Conservation (phyloP, 768 basidiomycete species). For the Paxillus ammoniavirescens region DNA sequence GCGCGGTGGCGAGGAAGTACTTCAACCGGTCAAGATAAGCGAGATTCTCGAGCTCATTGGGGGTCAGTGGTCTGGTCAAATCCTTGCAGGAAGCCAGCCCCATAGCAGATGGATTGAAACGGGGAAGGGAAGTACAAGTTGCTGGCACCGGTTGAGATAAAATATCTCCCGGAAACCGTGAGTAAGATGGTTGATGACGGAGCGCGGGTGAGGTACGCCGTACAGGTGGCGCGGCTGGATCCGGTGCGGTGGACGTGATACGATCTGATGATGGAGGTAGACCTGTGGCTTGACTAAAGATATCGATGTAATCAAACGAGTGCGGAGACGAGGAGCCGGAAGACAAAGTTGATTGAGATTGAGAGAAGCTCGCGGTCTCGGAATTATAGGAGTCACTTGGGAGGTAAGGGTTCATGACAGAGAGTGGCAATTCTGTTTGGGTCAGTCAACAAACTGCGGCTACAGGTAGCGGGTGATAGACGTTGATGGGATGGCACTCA, state of each 20-base stretch:
- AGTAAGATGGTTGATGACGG: constrained; percentile 8
- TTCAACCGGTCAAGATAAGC: constrained; percentile 82
- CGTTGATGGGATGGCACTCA: background rate
- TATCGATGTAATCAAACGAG: background rate
- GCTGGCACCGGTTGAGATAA: constrained; percentile 7
- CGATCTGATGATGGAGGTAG: constrained; percentile 5
- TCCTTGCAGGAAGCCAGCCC: constrained; percentile 26
- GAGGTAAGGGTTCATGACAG: background rate
- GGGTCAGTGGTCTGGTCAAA: constrained; percentile 49
- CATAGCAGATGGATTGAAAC: constrained; percentile 21
- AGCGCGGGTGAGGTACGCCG: background rate
- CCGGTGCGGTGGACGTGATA: constrained; percentile 2
- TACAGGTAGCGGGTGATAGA: background rate
- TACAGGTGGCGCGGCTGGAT: constrained; percentile 3
- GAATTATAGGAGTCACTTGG: background rate
- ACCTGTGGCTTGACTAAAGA: background rate
- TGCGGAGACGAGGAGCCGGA: background rate
- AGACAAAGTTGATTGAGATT: background rate
- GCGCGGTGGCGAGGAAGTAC: constrained; percentile 86
- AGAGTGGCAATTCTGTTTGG: background rate
- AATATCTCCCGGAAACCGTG: constrained; percentile 12
- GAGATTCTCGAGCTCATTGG: constrained; percentile 66
- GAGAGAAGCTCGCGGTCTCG: background rate
- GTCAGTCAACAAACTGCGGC: background rate
- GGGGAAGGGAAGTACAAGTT: constrained; percentile 5